Evolutionary conservation across 805 yeast species (phyloP).

Genomic region (Metschnikowia similis): DNA sequence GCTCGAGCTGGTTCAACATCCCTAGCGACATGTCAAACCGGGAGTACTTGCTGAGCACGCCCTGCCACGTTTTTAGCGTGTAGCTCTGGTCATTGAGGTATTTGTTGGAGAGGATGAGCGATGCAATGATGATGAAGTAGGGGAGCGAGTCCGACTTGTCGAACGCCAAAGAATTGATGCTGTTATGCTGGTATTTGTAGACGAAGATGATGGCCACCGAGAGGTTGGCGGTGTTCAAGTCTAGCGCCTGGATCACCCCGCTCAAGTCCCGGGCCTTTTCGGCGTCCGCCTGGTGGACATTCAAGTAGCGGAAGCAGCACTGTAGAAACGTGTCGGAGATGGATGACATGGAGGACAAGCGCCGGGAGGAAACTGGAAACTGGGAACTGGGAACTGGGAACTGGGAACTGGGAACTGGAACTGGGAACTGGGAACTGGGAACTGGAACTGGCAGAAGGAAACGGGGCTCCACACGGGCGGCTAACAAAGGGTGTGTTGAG

Average conservation of each 20-base stretch:
- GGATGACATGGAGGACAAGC: slow-evolving; percentile 5
- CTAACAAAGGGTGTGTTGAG: too few species aligned
- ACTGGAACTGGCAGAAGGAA: too few species aligned
- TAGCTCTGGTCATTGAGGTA: slow-evolving; percentile 47
- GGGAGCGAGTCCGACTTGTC: slow-evolving; percentile 11
- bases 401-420: too few species aligned
- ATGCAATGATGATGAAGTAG: slow-evolving; percentile 14
- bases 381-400: too few species aligned
- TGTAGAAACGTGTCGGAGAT: slow-evolving; percentile 10
- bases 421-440: too few species aligned
- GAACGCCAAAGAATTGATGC: slow-evolving; percentile 10
- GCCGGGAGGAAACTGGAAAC: too few species aligned
- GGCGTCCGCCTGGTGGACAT: slow-evolving; percentile 4
- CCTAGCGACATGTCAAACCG: slow-evolving; percentile 10
- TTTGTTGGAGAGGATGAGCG: slow-evolving; percentile 29
- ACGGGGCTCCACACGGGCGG: too few species aligned
- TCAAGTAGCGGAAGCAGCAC: slow-evolving; percentile 11
- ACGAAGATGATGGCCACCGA: slow-evolving; percentile 16
- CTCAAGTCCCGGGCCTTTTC: slow-evolving; percentile 9
- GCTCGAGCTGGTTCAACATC: slow-evolving; percentile 18
- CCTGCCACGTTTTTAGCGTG: slow-evolving; percentile 49
- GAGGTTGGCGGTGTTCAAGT: slow-evolving; percentile 14
- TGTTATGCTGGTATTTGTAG: slow-evolving; percentile 10
- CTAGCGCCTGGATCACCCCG: slow-evolving; percentile 14
- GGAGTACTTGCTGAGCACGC: slow-evolving; percentile 12